Evolutionary conservation across 495 filamentous ascomycete species (phyloP).

Genomic region (Trichocladium antarcticum): DNA sequence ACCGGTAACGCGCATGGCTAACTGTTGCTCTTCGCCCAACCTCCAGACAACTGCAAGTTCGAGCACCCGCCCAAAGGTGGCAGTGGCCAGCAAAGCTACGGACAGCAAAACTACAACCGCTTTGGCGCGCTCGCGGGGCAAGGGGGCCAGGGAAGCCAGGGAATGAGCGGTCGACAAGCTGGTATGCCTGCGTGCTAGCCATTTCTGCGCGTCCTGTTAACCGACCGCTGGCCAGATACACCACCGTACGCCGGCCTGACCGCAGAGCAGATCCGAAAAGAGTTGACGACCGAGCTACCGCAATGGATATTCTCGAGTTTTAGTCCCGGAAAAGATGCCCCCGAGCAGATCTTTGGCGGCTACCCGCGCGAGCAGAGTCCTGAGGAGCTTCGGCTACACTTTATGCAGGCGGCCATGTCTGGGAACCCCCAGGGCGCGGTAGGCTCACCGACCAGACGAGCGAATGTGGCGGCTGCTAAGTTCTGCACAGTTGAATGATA

Average conservation of each 20-base stretch:
- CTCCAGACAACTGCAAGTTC: constrained; percentile 37
- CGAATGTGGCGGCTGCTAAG: constrained; percentile 3
- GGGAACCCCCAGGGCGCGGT: constrained; percentile 56
- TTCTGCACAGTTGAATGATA: constrained; percentile 44
- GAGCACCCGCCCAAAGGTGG: constrained; percentile 32
- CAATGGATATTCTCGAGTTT: constrained; percentile 79
- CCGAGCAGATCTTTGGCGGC: constrained; percentile 71
- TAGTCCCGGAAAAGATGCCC: constrained; percentile 58
- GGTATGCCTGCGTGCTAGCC: not conserved
- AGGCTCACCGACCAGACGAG: constrained; percentile 8
- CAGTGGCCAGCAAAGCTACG: constrained; percentile 2
- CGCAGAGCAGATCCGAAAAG: constrained; percentile 45
- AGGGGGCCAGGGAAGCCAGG: not conserved
- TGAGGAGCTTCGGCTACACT: constrained; percentile 66
- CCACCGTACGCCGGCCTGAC: constrained; percentile 33
- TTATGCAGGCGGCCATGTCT: constrained; percentile 46
- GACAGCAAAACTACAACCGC: constrained; percentile 23
- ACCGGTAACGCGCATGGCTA: not conserved
- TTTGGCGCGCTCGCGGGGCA: constrained; percentile 24
- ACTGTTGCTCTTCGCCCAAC: not conserved
- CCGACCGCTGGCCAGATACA: constrained; percentile 13
- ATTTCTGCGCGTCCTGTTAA: not conserved
- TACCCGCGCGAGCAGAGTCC: constrained; percentile 67
- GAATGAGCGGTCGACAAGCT: not conserved
- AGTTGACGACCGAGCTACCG: constrained; percentile 59